Conservation (phyloP, 1,284 basidiomycete genomes). For the Hemileia vastatrix region DNA sequence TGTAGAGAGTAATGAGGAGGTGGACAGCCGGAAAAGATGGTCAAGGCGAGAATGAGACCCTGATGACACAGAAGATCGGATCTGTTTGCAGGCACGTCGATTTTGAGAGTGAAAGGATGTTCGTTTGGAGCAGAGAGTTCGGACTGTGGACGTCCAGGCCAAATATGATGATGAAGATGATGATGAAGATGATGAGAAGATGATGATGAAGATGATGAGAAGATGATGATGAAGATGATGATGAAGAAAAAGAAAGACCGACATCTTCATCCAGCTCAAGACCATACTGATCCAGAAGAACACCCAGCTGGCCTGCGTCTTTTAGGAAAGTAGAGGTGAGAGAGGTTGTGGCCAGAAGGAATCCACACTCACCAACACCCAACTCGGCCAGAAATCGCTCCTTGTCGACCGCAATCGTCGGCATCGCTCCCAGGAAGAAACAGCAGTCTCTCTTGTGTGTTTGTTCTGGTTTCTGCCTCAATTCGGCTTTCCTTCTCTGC, state of each 20-base stretch:
- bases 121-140: constrained; percentile 25
- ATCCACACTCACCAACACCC: background rate
- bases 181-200: background rate
- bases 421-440: no score
- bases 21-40: constrained; percentile 66
- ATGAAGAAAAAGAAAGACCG: background rate
- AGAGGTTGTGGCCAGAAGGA: constrained; percentile 3
- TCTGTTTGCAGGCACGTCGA: constrained; percentile 96
- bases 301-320: background rate
- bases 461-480: no score
- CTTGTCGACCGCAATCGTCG: constrained; percentile 17
- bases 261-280: constrained; percentile 20
- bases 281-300: constrained; percentile 11
- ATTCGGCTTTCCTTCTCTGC: no score
- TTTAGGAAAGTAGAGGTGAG: background rate
- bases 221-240: background rate
- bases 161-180: background rate
- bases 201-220: background rate
- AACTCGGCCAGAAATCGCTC: constrained; percentile 14
- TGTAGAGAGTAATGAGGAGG: constrained; percentile 64
- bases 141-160: no score
- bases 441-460: no score
- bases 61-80: constrained; percentile 97
- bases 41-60: constrained; percentile 79
- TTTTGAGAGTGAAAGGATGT: constrained; percentile 76